A percentile compares a stretch with the other conserved stretches of the same genome.
Conservation (phyloP, 2,329 filamentous ascomycete species). For the Paraphaeosphaeria sporulosa region DNA sequence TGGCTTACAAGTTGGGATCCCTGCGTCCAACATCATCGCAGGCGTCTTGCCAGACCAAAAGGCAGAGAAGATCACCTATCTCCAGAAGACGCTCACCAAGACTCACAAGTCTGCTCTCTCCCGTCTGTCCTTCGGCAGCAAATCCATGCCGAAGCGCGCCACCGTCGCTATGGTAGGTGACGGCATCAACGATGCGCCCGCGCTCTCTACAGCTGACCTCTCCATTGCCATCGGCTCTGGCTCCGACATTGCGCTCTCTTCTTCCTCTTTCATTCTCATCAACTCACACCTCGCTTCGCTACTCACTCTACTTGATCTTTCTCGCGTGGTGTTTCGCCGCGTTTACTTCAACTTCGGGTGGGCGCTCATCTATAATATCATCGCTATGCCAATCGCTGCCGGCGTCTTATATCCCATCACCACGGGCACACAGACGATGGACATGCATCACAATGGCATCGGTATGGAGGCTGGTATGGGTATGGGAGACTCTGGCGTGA, state of each 20-base stretch:
- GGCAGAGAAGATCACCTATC: constrained; percentile 69
- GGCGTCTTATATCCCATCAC: constrained; percentile 75
- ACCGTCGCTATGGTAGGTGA: constrained; percentile 86
- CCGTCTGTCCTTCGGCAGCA: constrained; percentile 24
- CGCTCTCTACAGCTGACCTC: constrained; percentile 80
- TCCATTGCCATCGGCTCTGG: constrained; percentile 83
- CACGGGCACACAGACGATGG: constrained; percentile 56
- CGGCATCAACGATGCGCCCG: constrained; percentile 85
- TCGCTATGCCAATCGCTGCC: constrained; percentile 81
- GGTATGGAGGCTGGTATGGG: constrained; percentile 43
- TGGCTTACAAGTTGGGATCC: constrained; percentile 77
- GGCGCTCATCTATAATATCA: constrained; percentile 82
- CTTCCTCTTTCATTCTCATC: constrained; percentile 81
- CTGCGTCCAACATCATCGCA: constrained; percentile 76
- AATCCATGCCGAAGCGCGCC: constrained; percentile 46
- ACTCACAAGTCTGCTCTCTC: constrained; percentile 27
- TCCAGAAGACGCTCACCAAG: constrained; percentile 48
- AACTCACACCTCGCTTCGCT: constrained; percentile 74
- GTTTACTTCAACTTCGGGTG: constrained; percentile 87
- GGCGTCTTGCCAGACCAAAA: constrained; percentile 88
- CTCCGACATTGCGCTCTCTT: constrained; percentile 82
- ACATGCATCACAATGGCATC: constrained; percentile 41
- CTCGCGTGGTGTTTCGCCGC: constrained; percentile 74
- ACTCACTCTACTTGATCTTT: constrained; percentile 76
- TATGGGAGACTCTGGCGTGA: constrained; percentile 50